Base-by-base conservation (phyloP, 2,329 filamentous ascomycete species). In the Lanzia echinophila region DNA sequence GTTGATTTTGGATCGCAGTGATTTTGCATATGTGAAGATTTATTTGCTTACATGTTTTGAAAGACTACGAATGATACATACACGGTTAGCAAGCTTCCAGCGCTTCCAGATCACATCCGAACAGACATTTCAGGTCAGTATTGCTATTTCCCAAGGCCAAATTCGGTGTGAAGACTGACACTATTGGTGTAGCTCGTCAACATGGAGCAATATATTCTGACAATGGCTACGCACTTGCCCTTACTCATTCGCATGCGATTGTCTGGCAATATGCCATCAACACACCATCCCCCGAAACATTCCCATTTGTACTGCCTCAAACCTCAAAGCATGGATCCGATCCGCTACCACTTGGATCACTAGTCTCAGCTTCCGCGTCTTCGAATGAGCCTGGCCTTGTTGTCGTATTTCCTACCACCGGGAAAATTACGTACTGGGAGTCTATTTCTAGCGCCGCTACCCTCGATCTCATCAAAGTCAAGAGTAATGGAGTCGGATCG, bases 401-500 rank as follows among this genome's bases (percentile, higher is more conserved):
- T 28, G 81, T 96, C 36, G 79, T 97, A 36, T 88, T 92, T 73
- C 88, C 92, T 12, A 82, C 81, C 17, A 90, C 79, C 47, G 94
- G 94, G 50, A 91, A 86, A 69, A 83, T 97, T 50, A 85, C 89
- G 43, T 97, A 94, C 70, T 97, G 94, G 90, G 94, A 97, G 68
- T 95, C 90, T 38, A 88, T 97, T 59, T 90, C 92, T 53, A 90
- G 84, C 69, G 90, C 90, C 10, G 88, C 90, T 38, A 90, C 89
- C 1, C 78, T 95, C 53, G 88, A 88, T 58, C 81, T 95, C 39
- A 65, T 58, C 15, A 86, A 87, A 60, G 87, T 95, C 67, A 87
- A 88, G 65, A 84, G 87, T 60, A 86, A 84, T 60, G 88, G 88
- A 15, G 82, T 95, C 15, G 89, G 95, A 65, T 83, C 88, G 44